A percentile compares a stretch with the other conserved stretches of the same genome.
These are phyloP conservation scores for Peronosclerospora sorghi DNA, from an alignment of 352 stramenopile species.

Conservation along the genomic window DNA sequence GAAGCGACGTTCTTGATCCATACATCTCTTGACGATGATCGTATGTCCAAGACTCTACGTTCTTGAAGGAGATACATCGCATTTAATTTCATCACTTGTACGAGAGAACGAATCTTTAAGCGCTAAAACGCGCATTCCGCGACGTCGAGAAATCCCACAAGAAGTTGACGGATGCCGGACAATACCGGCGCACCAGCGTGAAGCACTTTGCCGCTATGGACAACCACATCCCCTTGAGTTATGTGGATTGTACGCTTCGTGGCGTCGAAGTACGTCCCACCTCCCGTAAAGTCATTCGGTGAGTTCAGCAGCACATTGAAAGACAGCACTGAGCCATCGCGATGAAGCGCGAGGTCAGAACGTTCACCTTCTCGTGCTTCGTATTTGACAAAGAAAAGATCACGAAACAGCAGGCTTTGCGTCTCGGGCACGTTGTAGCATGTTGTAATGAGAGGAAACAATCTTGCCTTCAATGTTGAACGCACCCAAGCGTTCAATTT, in stretches of 20 bases:
- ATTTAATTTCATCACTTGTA: conserved; percentile 69
- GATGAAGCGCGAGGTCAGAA: conserved; percentile 79
- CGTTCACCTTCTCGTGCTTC: conserved; percentile 48
- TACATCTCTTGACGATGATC: conserved; percentile 44
- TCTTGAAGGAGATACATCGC: conserved; percentile 57
- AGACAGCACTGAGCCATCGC: conserved; percentile 90
- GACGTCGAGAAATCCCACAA: conserved; percentile 90
- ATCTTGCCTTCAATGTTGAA: conserved; percentile 24
- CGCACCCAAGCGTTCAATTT: conserved; percentile 59
- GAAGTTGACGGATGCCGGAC: conserved; percentile 70
- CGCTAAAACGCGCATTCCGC: conserved; percentile 30
- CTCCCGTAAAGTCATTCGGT: conserved; percentile 75
- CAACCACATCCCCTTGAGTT: conserved; percentile 72
- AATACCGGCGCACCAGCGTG: conserved; percentile 85
- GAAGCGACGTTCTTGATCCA: conserved; percentile 68
- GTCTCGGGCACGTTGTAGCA: conserved; percentile 30
- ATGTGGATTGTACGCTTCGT: conserved; percentile 55
- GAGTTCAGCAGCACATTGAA: conserved; percentile 89
- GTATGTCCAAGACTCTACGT: conserved; percentile 61
- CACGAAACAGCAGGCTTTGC: conserved; percentile 58
- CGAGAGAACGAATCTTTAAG: background rate
- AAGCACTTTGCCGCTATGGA: conserved; percentile 89
- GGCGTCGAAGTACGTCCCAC: conserved; percentile 89
- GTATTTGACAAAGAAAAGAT: conserved; percentile 86
- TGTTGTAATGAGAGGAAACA: conserved; percentile 49